Evolutionary conservation across 768 basidiomycete genomes (phyloP).

Genomic region (Russula dissimulans): DNA sequence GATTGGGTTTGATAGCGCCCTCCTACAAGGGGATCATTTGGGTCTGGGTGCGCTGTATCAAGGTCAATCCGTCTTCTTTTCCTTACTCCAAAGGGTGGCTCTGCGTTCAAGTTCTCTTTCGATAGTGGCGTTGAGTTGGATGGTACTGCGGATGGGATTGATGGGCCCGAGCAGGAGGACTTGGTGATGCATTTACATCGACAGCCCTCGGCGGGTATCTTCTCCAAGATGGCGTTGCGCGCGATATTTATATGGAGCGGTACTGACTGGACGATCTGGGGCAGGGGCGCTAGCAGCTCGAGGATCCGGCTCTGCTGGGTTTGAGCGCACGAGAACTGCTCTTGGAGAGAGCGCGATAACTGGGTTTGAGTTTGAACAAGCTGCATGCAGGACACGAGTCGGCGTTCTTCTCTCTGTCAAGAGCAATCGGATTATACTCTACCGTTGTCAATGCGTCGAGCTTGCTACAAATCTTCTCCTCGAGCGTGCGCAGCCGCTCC

Average conservation of each 20-base stretch:
- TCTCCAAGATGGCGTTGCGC: constrained; percentile 22
- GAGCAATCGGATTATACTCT: not conserved
- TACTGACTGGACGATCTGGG: constrained; percentile 51
- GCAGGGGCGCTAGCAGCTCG: constrained; percentile 44
- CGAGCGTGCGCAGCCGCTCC: constrained; percentile 20
- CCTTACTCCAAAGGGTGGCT: not conserved
- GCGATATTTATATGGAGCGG: constrained; percentile 44
- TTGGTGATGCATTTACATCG: constrained; percentile 1
- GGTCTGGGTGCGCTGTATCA: not conserved
- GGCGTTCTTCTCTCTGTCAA: not conserved
- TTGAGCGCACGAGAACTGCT: constrained; percentile 23
- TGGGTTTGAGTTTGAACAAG: constrained; percentile 8
- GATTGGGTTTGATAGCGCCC: not conserved
- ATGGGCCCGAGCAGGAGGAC: not conserved
- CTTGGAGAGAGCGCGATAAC: constrained; percentile 11
- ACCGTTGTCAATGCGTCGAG: constrained; percentile 14
- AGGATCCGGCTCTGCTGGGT: constrained; percentile 53
- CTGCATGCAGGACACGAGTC: not conserved
- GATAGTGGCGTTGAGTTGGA: not conserved
- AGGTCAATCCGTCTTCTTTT: constrained; percentile 3
- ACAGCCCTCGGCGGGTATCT: constrained; percentile 10
- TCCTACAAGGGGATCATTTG: not conserved
- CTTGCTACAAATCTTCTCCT: constrained; percentile 22
- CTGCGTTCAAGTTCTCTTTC: not conserved
- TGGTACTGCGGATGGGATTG: not conserved